Conservation (phyloP, 2,329 filamentous ascomycete species). For the Penicillium sp. region DNA sequence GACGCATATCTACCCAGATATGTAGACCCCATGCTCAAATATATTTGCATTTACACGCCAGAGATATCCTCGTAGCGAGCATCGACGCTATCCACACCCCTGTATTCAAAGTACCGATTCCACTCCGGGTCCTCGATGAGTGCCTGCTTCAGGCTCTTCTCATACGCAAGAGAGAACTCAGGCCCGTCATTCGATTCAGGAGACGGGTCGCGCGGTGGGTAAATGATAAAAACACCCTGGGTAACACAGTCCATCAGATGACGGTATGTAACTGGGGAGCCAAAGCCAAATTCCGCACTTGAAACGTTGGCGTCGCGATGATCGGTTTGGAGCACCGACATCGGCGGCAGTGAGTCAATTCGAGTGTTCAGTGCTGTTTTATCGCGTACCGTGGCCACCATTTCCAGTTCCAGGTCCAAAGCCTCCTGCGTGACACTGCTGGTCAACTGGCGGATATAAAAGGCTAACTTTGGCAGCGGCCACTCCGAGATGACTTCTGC, state of each 20-base stretch:
- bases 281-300: background rate
- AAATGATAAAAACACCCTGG: background rate
- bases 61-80: background rate
- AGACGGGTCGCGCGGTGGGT: background rate
- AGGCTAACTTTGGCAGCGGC: background rate
- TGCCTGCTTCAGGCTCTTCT: background rate
- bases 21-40: background rate
- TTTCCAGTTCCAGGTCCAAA: background rate
- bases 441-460: background rate
- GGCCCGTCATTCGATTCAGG: background rate
- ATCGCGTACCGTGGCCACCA: background rate
- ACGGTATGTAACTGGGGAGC: background rate
- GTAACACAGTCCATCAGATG: background rate
- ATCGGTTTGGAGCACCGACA: background rate
- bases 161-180: background rate
- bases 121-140: background rate
- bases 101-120: background rate
- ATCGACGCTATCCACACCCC: background rate
- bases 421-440: background rate
- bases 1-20: too few relatives aligned
- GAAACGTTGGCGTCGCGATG: background rate
- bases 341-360: background rate
- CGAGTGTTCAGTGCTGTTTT: background rate
- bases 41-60: background rate
- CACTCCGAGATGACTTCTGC: background rate